These are phyloP conservation scores for Cyclotella sp. DNA, from an alignment of 108 stramenopile species.

Conservation along the genomic window DNA sequence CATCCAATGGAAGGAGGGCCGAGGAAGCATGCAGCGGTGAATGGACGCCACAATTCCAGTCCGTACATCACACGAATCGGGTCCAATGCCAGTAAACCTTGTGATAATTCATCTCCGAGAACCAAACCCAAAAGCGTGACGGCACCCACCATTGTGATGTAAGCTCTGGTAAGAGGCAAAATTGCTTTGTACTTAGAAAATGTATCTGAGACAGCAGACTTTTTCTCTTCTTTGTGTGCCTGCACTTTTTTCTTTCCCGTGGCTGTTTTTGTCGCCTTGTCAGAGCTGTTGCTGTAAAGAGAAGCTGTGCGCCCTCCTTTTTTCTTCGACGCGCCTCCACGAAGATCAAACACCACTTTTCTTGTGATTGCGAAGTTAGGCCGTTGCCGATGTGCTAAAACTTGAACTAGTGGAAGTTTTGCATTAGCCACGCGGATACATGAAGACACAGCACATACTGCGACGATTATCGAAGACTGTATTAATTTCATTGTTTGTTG, in stretches of 20 bases:
- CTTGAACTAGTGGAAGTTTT: background rate
- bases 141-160: conserved; percentile 76
- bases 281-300: conserved; percentile 30
- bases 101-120: conserved; percentile 84
- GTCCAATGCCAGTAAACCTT: conserved; percentile 81
- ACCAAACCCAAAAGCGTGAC: conserved; percentile 75
- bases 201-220: conserved; percentile 58
- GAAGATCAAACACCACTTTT: conserved; percentile 26
- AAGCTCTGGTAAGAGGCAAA: conserved; percentile 81
- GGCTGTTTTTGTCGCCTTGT: conserved; percentile 42
- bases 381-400: background rate
- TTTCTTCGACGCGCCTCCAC: conserved; percentile 47
- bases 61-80: conserved; percentile 82
- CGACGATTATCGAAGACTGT: conserved; percentile 1
- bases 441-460: background rate
- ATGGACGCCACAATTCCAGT: conserved; percentile 83
- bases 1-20: conserved; percentile 88
- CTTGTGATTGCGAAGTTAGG: conserved; percentile 13
- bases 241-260: conserved; percentile 65
- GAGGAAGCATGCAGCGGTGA: conserved; percentile 86
- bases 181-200: conserved; percentile 78
- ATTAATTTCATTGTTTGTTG: conserved; percentile 10
- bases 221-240: conserved; percentile 52
- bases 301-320: conserved; percentile 49
- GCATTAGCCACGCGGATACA: background rate